Percentiles rank a stretch among this genome's conserved stretches.
Evolutionary conservation across 192 early-diverging fungal genomes (phyloP).

Genomic region (Coemansia asiatica): DNA sequence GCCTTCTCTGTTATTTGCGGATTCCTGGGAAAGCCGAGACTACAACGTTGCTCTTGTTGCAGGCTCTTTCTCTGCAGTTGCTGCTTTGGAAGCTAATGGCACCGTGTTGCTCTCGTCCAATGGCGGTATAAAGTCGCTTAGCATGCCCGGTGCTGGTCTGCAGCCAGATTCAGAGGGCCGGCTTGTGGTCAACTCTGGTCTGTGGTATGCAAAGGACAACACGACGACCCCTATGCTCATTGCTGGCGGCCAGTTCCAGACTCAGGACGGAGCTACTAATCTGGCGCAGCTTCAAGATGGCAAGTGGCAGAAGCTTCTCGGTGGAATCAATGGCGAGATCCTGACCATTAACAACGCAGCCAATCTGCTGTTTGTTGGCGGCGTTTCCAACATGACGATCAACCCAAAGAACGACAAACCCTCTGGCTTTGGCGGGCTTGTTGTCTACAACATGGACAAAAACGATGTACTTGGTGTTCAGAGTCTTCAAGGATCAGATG

Average conservation of each 20-base stretch:
- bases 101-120: slow-evolving; percentile 28
- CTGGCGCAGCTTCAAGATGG: slow-evolving; percentile 53
- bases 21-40: slow-evolving; percentile 13
- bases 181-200: slow-evolving; percentile 53
- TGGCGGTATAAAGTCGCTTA: slow-evolving; percentile 33
- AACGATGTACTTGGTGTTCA: slow-evolving; percentile 19
- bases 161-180: slow-evolving; percentile 20
- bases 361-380: slow-evolving; percentile 61
- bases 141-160: slow-evolving; percentile 31
- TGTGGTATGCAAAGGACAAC: slow-evolving; percentile 58
- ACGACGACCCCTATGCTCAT: slow-evolving; percentile 40
- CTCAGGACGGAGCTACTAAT: slow-evolving; percentile 36
- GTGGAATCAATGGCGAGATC: slow-evolving; percentile 53
- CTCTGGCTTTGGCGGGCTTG: slow-evolving; percentile 47
- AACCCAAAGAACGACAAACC: not conserved
- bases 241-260: slow-evolving; percentile 60
- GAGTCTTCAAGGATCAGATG: slow-evolving; percentile 20
- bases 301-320: slow-evolving; percentile 45
- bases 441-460: slow-evolving; percentile 55
- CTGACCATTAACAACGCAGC: slow-evolving; percentile 54
- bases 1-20: slow-evolving; percentile 33
- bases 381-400: slow-evolving; percentile 46
- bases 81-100: slow-evolving; percentile 43
- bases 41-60: slow-evolving; percentile 39
- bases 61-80: slow-evolving; percentile 37